Conservation (phyloP, 352 stramenopile genomes). For the Pythium folliculosum region DNA sequence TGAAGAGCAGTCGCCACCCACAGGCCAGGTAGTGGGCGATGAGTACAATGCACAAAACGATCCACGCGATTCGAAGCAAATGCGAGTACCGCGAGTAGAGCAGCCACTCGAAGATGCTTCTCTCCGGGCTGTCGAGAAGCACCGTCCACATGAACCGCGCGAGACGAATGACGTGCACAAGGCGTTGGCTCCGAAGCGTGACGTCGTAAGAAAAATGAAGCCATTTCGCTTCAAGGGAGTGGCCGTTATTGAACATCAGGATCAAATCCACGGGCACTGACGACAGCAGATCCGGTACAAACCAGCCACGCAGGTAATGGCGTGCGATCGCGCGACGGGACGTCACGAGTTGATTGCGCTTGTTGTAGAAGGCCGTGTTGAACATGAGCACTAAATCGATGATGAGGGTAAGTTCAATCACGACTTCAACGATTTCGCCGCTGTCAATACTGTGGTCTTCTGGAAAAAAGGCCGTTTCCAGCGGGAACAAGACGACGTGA, state of each 20-base stretch:
- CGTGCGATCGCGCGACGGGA: constrained; percentile 36
- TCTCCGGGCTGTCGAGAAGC: constrained; percentile 12
- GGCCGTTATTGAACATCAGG: not conserved
- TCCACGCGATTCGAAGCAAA: constrained; percentile 41
- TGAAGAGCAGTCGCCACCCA: constrained; percentile 29
- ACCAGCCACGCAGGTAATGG: constrained; percentile 39
- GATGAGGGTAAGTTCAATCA: constrained; percentile 30
- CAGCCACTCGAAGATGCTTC: constrained; percentile 40
- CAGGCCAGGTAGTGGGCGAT: constrained; percentile 60
- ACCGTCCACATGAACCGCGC: constrained; percentile 36
- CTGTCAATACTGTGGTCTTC: not conserved
- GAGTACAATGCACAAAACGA: constrained; percentile 45
- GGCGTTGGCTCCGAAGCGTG: constrained; percentile 18
- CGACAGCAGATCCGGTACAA: constrained; percentile 23
- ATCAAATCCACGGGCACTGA: constrained; percentile 24
- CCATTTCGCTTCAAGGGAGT: not conserved
- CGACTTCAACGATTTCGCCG: not conserved
- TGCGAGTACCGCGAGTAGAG: constrained; percentile 58
- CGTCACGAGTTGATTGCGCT: constrained; percentile 33
- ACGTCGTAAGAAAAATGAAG: constrained; percentile 9
- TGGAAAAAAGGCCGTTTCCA: constrained; percentile 37
- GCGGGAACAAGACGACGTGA: constrained; percentile 42
- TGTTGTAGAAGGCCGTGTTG: constrained; percentile 47
- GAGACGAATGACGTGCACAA: constrained; percentile 33
- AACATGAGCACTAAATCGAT: constrained; percentile 45